Conservation (phyloP, 2,329 filamentous ascomycete species). For the Hortaea sp. region DNA sequence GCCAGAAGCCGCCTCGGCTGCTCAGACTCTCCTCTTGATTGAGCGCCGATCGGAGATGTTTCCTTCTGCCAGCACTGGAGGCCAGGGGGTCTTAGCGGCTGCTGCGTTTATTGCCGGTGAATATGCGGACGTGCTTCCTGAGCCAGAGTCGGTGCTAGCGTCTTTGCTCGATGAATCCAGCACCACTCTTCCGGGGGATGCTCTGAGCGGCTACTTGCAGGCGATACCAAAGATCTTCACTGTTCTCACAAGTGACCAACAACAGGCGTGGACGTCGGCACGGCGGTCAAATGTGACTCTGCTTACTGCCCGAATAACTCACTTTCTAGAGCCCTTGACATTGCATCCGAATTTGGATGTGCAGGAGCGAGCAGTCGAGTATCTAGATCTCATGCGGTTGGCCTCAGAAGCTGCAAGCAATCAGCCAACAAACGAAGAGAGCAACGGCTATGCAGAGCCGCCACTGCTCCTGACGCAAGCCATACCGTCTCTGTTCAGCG, state of each 20-base stretch:
- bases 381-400: conserved; percentile 78
- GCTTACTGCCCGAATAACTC: conserved; percentile 69
- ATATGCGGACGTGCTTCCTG: conserved; percentile 62
- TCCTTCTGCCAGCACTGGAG: conserved; percentile 39
- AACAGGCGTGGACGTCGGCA: conserved; percentile 58
- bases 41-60: conserved; percentile 51
- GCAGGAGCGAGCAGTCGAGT: conserved; percentile 88
- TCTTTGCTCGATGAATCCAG: conserved; percentile 60
- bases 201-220: conserved; percentile 72
- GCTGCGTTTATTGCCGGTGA: conserved; percentile 83
- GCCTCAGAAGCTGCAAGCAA: conserved; percentile 69
- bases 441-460: conserved; percentile 61
- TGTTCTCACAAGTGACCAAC: conserved; percentile 55
- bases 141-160: conserved; percentile 62
- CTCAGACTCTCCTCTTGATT: conserved; percentile 61
- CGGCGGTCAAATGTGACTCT: conserved; percentile 66
- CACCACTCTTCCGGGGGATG: conserved; percentile 47
- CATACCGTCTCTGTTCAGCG: conserved; percentile 76
- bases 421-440: conserved; percentile 47
- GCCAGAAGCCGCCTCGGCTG: conserved; percentile 67
- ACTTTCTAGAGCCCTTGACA: conserved; percentile 69
- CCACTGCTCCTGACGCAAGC: conserved; percentile 83
- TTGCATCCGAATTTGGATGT: conserved; percentile 84
- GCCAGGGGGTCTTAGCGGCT: conserved; percentile 59
- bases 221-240: conserved; percentile 79